phyloP scores from a whole-genome alignment of 768 basidiomycete species.

The Gymnopilus dilepis region DNA sequence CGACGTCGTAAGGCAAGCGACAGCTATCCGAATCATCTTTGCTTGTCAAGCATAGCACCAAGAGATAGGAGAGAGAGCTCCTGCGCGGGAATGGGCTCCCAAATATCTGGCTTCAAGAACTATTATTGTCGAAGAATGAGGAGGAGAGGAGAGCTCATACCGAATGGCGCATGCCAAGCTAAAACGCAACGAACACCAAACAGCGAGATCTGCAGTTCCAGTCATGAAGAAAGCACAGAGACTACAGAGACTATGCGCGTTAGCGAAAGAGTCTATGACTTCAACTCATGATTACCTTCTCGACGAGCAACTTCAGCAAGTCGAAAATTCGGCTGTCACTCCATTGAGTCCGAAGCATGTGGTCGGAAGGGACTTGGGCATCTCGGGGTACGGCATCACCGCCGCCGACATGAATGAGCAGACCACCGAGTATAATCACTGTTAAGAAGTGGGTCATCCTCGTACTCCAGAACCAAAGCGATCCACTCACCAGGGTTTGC shows the following conservation, averaged over 20 bases:
- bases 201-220: too few relatives aligned
- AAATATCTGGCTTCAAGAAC: background rate
- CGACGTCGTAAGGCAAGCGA: background rate
- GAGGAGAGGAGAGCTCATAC: too few relatives aligned
- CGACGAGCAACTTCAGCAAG: background rate
- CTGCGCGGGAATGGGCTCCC: background rate
- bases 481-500: background rate
- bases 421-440: background rate
- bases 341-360: background rate
- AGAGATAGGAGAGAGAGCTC: background rate
- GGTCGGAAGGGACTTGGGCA: constrained; percentile 1
- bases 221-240: too few relatives aligned
- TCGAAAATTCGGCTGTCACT: background rate
- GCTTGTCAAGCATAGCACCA: background rate
- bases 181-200: too few relatives aligned
- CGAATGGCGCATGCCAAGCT: too few relatives aligned
- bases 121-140: background rate
- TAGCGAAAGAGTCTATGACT: too few relatives aligned
- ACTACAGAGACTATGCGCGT: too few relatives aligned
- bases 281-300: too few relatives aligned
- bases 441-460: background rate
- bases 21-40: background rate
- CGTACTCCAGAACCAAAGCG: background rate
- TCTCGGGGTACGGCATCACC: background rate
- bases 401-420: background rate